Evolutionary conservation across 2,329 filamentous ascomycete genomes (phyloP), one percentile per base, ranked within the genome.

Genomic region (Ophiostoma quercus): DNA sequence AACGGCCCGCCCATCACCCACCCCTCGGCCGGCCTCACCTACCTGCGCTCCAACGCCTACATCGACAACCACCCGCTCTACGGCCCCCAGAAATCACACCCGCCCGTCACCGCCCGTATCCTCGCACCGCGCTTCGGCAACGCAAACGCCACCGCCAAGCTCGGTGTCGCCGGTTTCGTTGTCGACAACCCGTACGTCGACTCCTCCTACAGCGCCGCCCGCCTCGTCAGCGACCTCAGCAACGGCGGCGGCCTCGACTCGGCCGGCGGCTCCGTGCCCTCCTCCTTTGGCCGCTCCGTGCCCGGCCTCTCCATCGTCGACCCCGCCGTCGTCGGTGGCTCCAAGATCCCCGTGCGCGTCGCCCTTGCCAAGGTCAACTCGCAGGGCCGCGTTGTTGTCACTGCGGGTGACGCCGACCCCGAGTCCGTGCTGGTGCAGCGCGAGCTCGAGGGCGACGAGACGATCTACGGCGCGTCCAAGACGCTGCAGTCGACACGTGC

Each of bases 1-100:
- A 76, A 79, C 16, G 87, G 87, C 1, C 87, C 87, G n/a, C 87
- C 87, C 0, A 79, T 81, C 8, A 87, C 84, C 25, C 87, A 89
- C 73, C 87, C 87, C 3, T 89, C 87, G 16, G 87, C 84, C 41
- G 87, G 87, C 71, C 80, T 89, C 68, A 87, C 86, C 69, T 89
- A 89, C 77, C 79, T 88, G 70, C 84, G 87, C 68, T 87, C 85
- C 1, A 78, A 77, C 51, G 80, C 82, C 54, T 85, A 81, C 76
- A 77, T 85, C 74, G 83, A 86, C 71, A 88, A 88, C 76, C 86
- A 89, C 76, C 84, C 87, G 1, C 74, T 87, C 29, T 88, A 88
- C 74, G 87, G 87, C 1, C 87, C 87, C 11, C 87, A 88, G 75
- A 79, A 76, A 68, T 73, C 80, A 34, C 83, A 82, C 72, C 74